Conservation (phyloP, 179 eudicot species). For the Beta macrorhiza region DNA sequence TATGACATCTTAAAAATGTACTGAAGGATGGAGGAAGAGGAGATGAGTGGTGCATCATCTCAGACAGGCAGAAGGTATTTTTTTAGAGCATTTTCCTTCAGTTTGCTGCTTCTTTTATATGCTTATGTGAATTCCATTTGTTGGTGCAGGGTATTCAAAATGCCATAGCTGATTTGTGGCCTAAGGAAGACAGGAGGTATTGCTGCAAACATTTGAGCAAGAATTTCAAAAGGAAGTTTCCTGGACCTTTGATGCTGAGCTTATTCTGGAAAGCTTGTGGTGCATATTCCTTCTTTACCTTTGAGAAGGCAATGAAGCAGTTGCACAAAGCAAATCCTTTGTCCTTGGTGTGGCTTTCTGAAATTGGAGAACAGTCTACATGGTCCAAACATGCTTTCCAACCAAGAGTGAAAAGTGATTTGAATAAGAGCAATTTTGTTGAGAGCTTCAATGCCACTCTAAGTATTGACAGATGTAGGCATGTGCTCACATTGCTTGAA, state of each 20-base stretch:
- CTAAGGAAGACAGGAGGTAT: background rate
- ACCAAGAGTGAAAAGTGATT: no score
- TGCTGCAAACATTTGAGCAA: background rate
- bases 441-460: background rate
- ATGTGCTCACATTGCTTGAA: no score
- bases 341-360: background rate
- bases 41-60: background rate
- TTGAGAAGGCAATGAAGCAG: background rate
- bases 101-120: no score
- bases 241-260: background rate
- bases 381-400: background rate
- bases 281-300: background rate
- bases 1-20: background rate
- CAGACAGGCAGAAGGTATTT: background rate
- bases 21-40: background rate
- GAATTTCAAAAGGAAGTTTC: background rate
- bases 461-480: background rate
- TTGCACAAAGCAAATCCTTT: no score
- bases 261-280: background rate
- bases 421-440: background rate
- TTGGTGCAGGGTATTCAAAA: background rate
- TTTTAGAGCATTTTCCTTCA: no score
- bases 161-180: background rate
- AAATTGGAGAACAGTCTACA: background rate
- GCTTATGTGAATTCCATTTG: no score